Evolutionary conservation across 257 asterid species (phyloP).

Genomic region (Solanum neorickii): DNA sequence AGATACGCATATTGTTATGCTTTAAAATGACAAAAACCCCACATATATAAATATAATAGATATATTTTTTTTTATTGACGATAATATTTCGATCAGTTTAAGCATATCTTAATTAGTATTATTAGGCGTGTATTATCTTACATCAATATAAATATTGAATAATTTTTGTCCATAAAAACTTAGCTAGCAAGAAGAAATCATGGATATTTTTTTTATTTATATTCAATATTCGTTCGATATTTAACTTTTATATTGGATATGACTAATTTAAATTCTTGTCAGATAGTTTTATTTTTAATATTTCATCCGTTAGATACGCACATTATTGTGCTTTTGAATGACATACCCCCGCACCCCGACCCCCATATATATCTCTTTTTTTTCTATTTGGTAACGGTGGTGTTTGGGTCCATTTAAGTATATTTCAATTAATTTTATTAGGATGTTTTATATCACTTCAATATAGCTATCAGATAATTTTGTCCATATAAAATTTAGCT

Average conservation of each 20-base stretch:
- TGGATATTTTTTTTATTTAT: not conserved
- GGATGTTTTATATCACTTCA: not conserved
- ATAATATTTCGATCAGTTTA: not conserved
- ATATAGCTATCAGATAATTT: not conserved
- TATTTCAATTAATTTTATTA: not conserved
- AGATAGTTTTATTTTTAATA: not conserved
- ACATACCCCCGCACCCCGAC: not conserved
- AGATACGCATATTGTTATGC: not conserved
- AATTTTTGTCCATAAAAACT: not conserved
- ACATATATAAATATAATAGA: not conserved
- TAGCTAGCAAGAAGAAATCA: not conserved
- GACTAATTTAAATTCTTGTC: not conserved
- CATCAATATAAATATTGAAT: not conserved
- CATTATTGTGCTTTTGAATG: not conserved
- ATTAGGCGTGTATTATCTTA: not conserved
- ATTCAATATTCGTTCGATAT: fast-evolving
- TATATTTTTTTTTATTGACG: not conserved
- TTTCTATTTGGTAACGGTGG: not conserved
- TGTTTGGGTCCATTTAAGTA: not conserved
- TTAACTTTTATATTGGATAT: too few species aligned
- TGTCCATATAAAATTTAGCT: not conserved
- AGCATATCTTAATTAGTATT: not conserved
- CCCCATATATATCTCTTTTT: not conserved
- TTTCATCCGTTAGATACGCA: not conserved
- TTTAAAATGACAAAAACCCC: not conserved